These are phyloP conservation scores for Pugionium dolabratum DNA, from an alignment of 345 rosid genomes.

Conservation along the genomic window DNA sequence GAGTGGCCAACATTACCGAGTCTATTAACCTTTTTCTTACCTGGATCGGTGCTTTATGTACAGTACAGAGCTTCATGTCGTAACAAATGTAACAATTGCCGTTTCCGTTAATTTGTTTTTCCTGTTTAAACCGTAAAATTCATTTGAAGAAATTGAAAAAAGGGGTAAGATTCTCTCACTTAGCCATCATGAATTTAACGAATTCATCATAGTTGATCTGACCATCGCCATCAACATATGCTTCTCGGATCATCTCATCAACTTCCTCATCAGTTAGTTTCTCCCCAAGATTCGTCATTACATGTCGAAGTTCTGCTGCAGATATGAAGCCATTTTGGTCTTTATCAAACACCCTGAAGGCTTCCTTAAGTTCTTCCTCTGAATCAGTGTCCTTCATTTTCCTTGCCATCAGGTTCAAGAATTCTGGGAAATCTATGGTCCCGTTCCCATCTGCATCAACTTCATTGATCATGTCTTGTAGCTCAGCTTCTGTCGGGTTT, in stretches of 20 bases:
- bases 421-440: conserved; percentile 57
- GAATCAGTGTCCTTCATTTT: conserved; percentile 67
- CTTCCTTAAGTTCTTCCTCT: conserved; percentile 65
- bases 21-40: conserved; percentile 5
- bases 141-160: not conserved
- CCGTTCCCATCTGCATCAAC: conserved; percentile 46
- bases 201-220: conserved; percentile 63
- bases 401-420: conserved; percentile 61
- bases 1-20: conserved; percentile 32
- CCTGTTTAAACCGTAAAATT: not conserved
- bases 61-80: conserved; percentile 36
- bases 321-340: conserved; percentile 65
- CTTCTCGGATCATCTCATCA: conserved; percentile 60
- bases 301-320: conserved; percentile 60
- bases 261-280: conserved; percentile 59
- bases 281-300: conserved; percentile 63
- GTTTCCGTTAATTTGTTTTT: not conserved
- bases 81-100: conserved; percentile 13
- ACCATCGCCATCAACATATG: conserved; percentile 63
- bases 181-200: conserved; percentile 66
- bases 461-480: conserved; percentile 47
- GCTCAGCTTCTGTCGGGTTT: conserved; percentile 48
- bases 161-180: conserved; percentile 42
- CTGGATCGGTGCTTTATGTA: conserved; percentile 32
- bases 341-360: conserved; percentile 56